Base-by-base conservation (phyloP, 352 stramenopile species). In the Thalassiosira exigua region DNA sequence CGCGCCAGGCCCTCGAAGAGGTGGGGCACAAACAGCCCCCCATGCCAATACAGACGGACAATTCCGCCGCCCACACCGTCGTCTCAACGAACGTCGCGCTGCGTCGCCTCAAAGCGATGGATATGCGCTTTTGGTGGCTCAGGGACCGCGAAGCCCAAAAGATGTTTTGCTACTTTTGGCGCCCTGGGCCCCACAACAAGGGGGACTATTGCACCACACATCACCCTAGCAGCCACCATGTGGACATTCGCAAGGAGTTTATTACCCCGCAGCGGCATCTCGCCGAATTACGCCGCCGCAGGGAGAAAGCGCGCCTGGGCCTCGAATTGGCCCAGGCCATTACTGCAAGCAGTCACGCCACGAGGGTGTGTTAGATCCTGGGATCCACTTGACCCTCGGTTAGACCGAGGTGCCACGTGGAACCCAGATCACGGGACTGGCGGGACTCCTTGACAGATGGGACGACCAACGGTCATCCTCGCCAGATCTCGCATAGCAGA, bases 191-290 rank as follows among this genome's bases (percentile, higher is more conserved):
- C 1, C 4, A 14, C n/a, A 84, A 81, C 33, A 30, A 14, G 22
- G 69, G 60, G 4, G 75, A 84, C 53, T 84, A 84, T 57, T 75
- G 48, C 19, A 77, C 75, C 19, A 83, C 78, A 48, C 58, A 65
- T 9, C 69, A 78, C 59, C 33, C 59, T 14, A 2, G 60, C 0
- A 9, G 36, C 9, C 70, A 79, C 59, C 70, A 79, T 26, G 1
- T 1, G 3, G 30, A 44, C 5, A 69, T 57, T 22, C 1, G 70
- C n/a, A n/a, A n/a, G n/a, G 22, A 29, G 21, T 27, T 36, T n/a
- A n/a, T n/a, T n/a, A n/a, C n/a, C n/a, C n/a, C n/a, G n/a, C n/a
- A n/a, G n/a, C n/a, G n/a, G n/a, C n/a, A n/a, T n/a, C n/a, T n/a
- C n/a, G n/a, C n/a, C n/a, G n/a, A n/a, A n/a, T n/a, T n/a, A n/a